phyloP scores from a whole-genome alignment of 148 eudicot genomes.

The Bassia scoparia region DNA sequence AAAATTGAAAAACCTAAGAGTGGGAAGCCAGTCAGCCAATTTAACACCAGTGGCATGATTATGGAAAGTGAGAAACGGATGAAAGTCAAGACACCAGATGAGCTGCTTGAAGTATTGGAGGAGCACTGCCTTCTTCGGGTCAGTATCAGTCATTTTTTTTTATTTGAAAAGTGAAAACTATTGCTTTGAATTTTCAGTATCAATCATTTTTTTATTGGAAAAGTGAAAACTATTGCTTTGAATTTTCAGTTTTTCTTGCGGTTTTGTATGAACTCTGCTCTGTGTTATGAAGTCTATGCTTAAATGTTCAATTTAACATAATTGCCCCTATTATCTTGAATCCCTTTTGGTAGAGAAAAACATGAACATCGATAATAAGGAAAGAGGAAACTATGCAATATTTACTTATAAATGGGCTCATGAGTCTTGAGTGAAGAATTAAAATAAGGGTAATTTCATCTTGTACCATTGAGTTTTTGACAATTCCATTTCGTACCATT shows the following conservation, averaged over 20 bases:
- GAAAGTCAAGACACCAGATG: slow-evolving; percentile 91
- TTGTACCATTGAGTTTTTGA: no score
- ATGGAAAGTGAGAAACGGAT: slow-evolving; percentile 69
- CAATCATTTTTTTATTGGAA: background rate
- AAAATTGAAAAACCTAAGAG: slow-evolving; percentile 73
- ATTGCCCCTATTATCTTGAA: background rate
- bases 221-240: background rate
- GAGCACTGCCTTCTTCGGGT: slow-evolving; percentile 77
- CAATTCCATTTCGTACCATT: no score
- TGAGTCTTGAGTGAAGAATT: no score
- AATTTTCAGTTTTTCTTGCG: background rate
- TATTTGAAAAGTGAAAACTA: background rate
- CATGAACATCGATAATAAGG: background rate
- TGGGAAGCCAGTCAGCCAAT: slow-evolving; percentile 54
- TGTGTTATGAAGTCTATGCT: background rate
- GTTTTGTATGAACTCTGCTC: background rate
- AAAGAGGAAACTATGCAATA: background rate
- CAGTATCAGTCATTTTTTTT: slow-evolving; percentile 8
- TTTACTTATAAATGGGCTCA: background rate
- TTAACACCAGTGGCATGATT: slow-evolving; percentile 77
- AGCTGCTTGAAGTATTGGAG: slow-evolving; percentile 72
- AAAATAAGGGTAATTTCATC: no score
- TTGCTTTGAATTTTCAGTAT: background rate
- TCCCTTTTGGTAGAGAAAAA: background rate
- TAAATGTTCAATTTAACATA: background rate